Evolutionary conservation across 768 basidiomycete genomes (phyloP), one percentile per base, ranked within the genome.

Genomic region (Leccinum pellstonianum): DNA sequence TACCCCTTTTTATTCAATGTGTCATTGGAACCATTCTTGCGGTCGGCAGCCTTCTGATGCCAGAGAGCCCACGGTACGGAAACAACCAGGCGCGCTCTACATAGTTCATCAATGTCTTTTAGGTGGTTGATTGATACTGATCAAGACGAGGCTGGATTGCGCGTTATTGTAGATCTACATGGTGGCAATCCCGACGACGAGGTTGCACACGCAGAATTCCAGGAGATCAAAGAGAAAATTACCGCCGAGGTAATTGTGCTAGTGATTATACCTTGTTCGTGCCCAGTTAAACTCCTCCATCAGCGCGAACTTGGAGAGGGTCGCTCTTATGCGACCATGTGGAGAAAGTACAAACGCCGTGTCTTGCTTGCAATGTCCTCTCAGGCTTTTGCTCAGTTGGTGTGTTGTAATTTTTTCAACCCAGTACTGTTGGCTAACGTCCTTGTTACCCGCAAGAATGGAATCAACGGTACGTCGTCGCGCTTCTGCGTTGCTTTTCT

Each of bases 321-420:
- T 48, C 82, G 93, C 51, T 82, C 86, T 2, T 98, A 98, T 74
- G 67, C 69, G 31, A 80, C 80, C 41, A 91, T 98, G 86, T 98
- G 95, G 93, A 85, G 74, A 65, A 83, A 84, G 66, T 97, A 98
- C 71, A 88, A 89, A 68, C 86, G 87, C 31, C 81, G 95, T 35
- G 94, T 98, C 11, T 71, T 97, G 62, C 83, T 98, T 50, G 95
- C 95, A 15, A 95, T 95, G 92, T 92, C 90, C 19, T 93, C 93
- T 57, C 95, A 97, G 73, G 91, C 92, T 46, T 96, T 97, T 75
- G 95, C 95, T 47, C 95, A 97, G 70, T 77, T 97, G 69, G 94
- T 93, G 63, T 61, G 91, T 80, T 43, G 35, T 14, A 23, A 29
- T 56, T 37, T 33, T 33, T n/a, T 52, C 21, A 4, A 41, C 12